Evolutionary conservation across 2,329 filamentous ascomycete genomes (phyloP).

Genomic region (Didymella sp.): DNA sequence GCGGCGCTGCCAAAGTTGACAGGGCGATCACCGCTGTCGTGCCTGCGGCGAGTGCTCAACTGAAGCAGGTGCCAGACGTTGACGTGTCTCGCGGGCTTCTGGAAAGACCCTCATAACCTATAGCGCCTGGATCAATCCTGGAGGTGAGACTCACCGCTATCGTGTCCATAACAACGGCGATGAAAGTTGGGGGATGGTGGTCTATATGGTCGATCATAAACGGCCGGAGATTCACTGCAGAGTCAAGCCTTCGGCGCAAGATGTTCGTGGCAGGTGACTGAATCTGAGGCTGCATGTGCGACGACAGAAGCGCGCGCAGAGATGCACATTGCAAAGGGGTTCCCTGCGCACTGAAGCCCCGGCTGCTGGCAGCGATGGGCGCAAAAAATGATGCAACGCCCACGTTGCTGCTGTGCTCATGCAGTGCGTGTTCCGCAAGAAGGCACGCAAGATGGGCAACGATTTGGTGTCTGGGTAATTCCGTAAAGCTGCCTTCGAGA

Average conservation of each 20-base stretch:
- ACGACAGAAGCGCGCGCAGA: slow-evolving; percentile 10
- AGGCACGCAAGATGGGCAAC: slow-evolving; percentile 11
- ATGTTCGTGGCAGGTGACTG: slow-evolving; percentile 15
- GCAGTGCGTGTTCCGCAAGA: slow-evolving; percentile 11
- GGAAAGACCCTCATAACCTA: slow-evolving; percentile 15
- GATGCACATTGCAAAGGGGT: slow-evolving; percentile 11
- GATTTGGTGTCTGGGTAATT: slow-evolving; percentile 25
- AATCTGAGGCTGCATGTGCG: slow-evolving; percentile 16
- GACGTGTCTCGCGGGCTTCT: slow-evolving; percentile 24
- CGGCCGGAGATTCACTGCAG: slow-evolving; percentile 14
- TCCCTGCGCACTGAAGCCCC: slow-evolving; percentile 8
- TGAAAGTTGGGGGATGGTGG: slow-evolving; percentile 9
- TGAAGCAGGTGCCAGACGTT: slow-evolving; percentile 26
- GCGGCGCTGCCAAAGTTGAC: slow-evolving; percentile 14
- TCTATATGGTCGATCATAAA: slow-evolving; percentile 15
- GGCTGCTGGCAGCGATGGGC: slow-evolving; percentile 6
- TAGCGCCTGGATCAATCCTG: slow-evolving; percentile 16
- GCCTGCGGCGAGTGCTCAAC: slow-evolving; percentile 18
- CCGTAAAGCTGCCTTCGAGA: slow-evolving; percentile 34
- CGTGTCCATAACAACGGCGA: slow-evolving; percentile 19
- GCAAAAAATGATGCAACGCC: slow-evolving; percentile 15
- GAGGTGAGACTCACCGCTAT: slow-evolving; percentile 26
- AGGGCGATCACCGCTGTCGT: slow-evolving; percentile 36
- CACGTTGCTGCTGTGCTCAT: slow-evolving; percentile 22
- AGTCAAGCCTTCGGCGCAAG: slow-evolving; percentile 16